Conservation (phyloP, 768 basidiomycete species). For the Hygrophoropsis aurantiaca region DNA sequence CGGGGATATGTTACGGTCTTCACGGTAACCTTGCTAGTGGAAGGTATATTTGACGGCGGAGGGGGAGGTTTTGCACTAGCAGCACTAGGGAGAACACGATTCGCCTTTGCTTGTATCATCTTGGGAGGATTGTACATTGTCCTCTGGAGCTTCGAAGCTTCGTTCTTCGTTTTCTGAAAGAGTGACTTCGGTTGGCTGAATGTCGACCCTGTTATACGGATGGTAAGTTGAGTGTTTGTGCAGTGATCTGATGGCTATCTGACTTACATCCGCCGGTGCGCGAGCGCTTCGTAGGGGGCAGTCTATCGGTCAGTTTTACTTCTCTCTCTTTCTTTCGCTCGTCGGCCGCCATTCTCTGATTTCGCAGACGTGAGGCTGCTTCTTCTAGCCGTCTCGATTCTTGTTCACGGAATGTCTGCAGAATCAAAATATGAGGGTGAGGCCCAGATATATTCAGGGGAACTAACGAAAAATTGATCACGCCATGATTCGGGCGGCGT, state of each 20-base stretch:
- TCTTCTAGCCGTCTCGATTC: slow-evolving; percentile 68
- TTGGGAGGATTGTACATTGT: slow-evolving; percentile 55
- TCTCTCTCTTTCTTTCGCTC: slow-evolving; percentile 76
- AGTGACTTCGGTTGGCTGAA: slow-evolving; percentile 59
- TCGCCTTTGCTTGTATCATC: slow-evolving; percentile 44
- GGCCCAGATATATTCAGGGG: neutral
- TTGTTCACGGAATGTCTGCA: slow-evolving; percentile 53
- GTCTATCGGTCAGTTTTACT: slow-evolving; percentile 70
- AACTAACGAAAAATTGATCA: slow-evolving; percentile 64
- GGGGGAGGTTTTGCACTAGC: slow-evolving; percentile 33
- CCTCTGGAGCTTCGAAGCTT: slow-evolving; percentile 67
- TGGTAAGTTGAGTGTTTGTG: slow-evolving; percentile 3
- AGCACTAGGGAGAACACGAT: slow-evolving; percentile 39
- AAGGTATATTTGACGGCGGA: slow-evolving; percentile 26
- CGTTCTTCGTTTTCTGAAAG: slow-evolving; percentile 74
- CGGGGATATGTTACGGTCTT: slow-evolving; percentile 47
- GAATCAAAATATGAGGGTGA: slow-evolving; percentile 8
- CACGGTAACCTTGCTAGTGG: slow-evolving; percentile 48
- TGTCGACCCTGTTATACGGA: slow-evolving; percentile 36
- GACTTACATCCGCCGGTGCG: slow-evolving; percentile 54
- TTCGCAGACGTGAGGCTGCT: slow-evolving; percentile 59
- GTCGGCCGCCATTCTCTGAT: slow-evolving; percentile 65
- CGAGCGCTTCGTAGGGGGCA: slow-evolving; percentile 66
- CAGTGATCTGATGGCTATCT: neutral
- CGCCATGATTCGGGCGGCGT: slow-evolving; percentile 64